phyloP scores from a whole-genome alignment of 176 grass and related monocot species.

The Zea luxurians region DNA sequence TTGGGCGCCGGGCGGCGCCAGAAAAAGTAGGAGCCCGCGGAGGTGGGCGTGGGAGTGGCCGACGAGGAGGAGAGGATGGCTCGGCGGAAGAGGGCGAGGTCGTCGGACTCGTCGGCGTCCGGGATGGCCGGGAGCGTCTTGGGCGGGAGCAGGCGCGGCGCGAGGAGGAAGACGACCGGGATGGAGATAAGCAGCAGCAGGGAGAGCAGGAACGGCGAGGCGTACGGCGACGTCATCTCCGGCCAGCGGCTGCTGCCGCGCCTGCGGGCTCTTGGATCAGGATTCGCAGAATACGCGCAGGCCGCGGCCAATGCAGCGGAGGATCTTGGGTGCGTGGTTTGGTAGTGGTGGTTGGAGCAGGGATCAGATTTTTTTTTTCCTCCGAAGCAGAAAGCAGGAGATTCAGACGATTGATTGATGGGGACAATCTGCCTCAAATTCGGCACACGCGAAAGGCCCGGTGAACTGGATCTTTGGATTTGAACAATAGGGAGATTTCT shows the following conservation, averaged over 20 bases:
- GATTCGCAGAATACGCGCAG: constrained; percentile 19
- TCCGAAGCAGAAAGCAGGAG: too few relatives aligned
- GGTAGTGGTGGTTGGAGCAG: neutral
- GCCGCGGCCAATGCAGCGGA: constrained; percentile 33
- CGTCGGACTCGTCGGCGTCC: constrained; percentile 81
- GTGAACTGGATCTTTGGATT: constrained; percentile 49
- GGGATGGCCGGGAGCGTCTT: constrained; percentile 87
- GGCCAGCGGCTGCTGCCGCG: constrained; percentile 14
- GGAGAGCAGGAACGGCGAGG: constrained; percentile 70
- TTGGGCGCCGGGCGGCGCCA: constrained; percentile 59
- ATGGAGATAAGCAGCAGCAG: constrained; percentile 67
- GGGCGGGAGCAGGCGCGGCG: constrained; percentile 67
- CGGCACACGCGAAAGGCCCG: neutral
- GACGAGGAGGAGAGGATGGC: constrained; percentile 72
- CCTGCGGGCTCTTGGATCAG: neutral
- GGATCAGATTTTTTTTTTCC: too few relatives aligned
- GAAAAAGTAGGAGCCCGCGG: constrained; percentile 41
- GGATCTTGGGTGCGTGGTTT: constrained; percentile 32
- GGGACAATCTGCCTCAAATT: constrained; percentile 36
- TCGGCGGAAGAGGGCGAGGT: constrained; percentile 93
- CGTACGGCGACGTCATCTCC: constrained; percentile 50
- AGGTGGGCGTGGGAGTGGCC: constrained; percentile 43
- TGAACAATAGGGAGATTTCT: constrained; percentile 4
- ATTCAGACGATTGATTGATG: constrained; percentile 55
- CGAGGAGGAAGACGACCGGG: constrained; percentile 69